Conservation (phyloP, 768 basidiomycete species). For the Kwoniella shandongensis region DNA sequence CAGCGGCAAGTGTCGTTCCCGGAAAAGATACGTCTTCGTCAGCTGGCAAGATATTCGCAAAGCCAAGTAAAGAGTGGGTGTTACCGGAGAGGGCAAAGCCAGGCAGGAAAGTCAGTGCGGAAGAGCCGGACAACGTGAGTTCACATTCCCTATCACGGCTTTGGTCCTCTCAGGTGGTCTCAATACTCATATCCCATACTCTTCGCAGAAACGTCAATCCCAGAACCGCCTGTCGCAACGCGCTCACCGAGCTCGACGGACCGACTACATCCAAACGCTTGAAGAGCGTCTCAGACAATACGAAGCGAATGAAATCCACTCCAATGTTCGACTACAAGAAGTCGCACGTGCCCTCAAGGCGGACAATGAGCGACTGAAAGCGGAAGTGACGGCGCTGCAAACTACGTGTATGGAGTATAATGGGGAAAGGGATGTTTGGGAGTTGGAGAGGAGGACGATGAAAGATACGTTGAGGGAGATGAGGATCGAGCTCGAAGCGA, state of each 20-base stretch:
- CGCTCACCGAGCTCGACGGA: slow-evolving; percentile 40
- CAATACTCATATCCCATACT: neutral
- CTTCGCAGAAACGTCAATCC: slow-evolving; percentile 40
- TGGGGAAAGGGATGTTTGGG: slow-evolving; percentile 17
- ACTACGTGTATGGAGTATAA: slow-evolving; percentile 9
- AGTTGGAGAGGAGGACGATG: slow-evolving; percentile 14
- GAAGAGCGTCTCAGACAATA: slow-evolving; percentile 45
- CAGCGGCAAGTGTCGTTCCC: neutral
- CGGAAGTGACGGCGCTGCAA: slow-evolving; percentile 22
- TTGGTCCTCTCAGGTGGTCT: neutral
- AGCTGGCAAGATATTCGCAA: slow-evolving; percentile 49
- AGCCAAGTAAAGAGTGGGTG: slow-evolving; percentile 52
- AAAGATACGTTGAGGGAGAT: slow-evolving; percentile 7
- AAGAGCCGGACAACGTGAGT: slow-evolving; percentile 48
- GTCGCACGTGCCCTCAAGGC: slow-evolving; percentile 41
- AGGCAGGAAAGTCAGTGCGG: slow-evolving; percentile 44
- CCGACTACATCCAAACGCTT: slow-evolving; percentile 43
- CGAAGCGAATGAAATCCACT: slow-evolving; percentile 47
- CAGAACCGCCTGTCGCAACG: slow-evolving; percentile 48
- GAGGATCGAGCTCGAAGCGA: slow-evolving; percentile 2
- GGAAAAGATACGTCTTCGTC: slow-evolving; percentile 51
- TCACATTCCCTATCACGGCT: neutral
- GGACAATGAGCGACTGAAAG: slow-evolving; percentile 37
- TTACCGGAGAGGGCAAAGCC: slow-evolving; percentile 53
- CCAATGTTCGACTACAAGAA: slow-evolving; percentile 48